Percentiles rank a stretch among this genome's conserved stretches.
Conservation (phyloP, 495 filamentous ascomycete species). For the Penicillium pancosmium region DNA sequence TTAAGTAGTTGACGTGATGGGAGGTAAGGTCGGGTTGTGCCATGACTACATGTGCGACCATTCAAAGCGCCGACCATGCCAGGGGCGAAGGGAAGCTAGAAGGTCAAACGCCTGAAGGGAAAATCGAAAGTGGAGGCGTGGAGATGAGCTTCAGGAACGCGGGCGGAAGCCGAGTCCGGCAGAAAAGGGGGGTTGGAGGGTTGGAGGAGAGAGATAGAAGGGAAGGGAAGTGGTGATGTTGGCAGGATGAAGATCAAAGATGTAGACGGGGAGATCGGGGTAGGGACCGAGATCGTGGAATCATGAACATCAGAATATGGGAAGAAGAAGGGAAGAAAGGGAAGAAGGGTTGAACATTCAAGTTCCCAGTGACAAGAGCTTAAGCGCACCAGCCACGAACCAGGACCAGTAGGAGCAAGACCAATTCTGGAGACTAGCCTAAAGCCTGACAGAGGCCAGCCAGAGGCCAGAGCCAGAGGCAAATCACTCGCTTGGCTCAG, state of each 20-base stretch:
- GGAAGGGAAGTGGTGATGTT: neutral
- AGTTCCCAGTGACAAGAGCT: conserved; percentile 16
- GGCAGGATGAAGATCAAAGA: conserved; percentile 8
- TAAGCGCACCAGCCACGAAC: conserved; percentile 28
- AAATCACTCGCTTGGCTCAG: conserved; percentile 3
- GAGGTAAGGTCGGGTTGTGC: conserved; percentile 68
- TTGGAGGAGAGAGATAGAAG: conserved; percentile 3
- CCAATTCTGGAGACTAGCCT: too few relatives aligned
- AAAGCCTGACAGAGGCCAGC: too few relatives aligned
- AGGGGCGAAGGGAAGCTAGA: conserved; percentile 29
- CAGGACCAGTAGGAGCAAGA: neutral
- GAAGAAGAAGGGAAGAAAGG: conserved; percentile 13
- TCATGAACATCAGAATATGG: conserved; percentile 3
- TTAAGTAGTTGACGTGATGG: conserved; percentile 95
- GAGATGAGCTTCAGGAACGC: conserved; percentile 13
- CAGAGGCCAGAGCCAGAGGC: neutral
- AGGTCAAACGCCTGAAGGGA: conserved; percentile 17
- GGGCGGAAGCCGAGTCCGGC: conserved; percentile 8
- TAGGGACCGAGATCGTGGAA: conserved; percentile 3
- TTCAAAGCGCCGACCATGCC: conserved; percentile 45
- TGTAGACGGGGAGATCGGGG: conserved; percentile 6
- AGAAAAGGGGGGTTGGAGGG: conserved; percentile 4
- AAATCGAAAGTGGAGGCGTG: conserved; percentile 32
- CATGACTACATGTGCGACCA: conserved; percentile 53
- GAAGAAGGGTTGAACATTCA: conserved; percentile 18